Base-by-base conservation (phyloP, 2,329 filamentous ascomycete genomes). In the Hymenoscyphus repandus region DNA sequence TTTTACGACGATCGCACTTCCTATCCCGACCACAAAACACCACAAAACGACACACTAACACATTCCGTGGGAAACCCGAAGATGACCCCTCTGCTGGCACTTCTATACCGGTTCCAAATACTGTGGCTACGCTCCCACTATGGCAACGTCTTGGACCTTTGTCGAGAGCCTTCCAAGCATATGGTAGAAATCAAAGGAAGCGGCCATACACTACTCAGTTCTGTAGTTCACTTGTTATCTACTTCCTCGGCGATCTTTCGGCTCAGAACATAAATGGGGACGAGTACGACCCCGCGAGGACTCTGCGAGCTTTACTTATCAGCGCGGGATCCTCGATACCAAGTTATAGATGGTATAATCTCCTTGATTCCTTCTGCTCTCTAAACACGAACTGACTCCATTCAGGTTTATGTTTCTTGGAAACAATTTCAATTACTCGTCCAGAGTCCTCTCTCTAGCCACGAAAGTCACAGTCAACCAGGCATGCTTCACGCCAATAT, bases 381-480 rank as follows among this genome's bases (percentile, higher is more conserved):
- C 27, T 4, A 32, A 22, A 22, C 15, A 49, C 32, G 39, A 44
- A 33, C 32, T 41, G 15, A 27, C 13, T 11, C 32, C 22, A 10
- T 12, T 39, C 55, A 88, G 85, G 86, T 88, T 89, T 70, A 74
- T 91, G 59, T 95, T 85, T 70, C 78, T 96, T 12, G 85, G 86
- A 38, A 76, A 80, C 52, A 78, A 83, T 69, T 96, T 96, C 78
- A 96, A 96, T 72, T 95, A 88, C 69, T 60, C 80, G 6, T 91
- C 87, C 30, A 85, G 83, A 59, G 61, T 79, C 34, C 69, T 88
- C 44, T 90, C 86, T 2, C 75, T 96, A 31, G 74, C 75, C 30
- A 82, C 82, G 50, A 95, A 96, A 70, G 88, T 96, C 51, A 66
- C 77, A 37, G 77, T 96, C 34, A 93, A 90, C 69, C 91, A 96